These are phyloP conservation scores for Ustilago cynodontis DNA, from an alignment of 1,284 basidiomycete species.

Conservation along the genomic window DNA sequence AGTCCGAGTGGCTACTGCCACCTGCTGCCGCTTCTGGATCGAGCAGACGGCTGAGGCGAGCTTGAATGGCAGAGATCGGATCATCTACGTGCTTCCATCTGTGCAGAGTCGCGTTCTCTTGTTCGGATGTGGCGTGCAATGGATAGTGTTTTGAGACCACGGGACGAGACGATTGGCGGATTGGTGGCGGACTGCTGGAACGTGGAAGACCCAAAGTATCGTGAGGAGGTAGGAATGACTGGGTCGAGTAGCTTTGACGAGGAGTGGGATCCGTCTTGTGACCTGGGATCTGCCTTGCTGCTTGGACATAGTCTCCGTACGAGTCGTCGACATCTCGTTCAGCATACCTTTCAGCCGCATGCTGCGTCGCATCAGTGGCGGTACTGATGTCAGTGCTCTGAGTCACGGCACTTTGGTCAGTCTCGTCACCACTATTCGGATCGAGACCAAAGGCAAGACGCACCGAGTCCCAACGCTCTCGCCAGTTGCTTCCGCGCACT, in stretches of 20 bases:
- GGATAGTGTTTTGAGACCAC: background rate
- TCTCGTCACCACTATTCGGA: conserved; percentile 44
- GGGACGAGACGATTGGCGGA: background rate
- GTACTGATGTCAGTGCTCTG: conserved; percentile 16
- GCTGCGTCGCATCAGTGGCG: conserved; percentile 8
- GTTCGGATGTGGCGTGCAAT: background rate
- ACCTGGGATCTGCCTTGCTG: background rate
- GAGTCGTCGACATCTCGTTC: background rate
- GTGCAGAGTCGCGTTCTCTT: background rate
- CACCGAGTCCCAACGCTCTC: conserved; percentile 66
- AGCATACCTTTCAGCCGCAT: background rate
- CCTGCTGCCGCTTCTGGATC: background rate
- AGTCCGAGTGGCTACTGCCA: background rate
- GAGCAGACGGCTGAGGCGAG: conserved; percentile 28
- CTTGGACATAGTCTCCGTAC: background rate
- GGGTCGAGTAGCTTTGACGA: background rate
- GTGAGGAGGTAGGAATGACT: background rate
- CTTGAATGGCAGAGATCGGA: conserved; percentile 45
- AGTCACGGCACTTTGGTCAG: conserved; percentile 22
- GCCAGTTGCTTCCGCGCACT: conserved; percentile 62
- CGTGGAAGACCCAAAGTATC: conserved; percentile 15
- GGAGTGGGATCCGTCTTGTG: background rate
- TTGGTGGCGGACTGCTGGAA: conserved; percentile 24
- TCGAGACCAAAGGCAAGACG: conserved; percentile 63
- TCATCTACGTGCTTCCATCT: conserved; percentile 13